These are phyloP conservation scores for Kwoniella dendrophila DNA, from an alignment of 768 basidiomycete species.

Conservation along the genomic window DNA sequence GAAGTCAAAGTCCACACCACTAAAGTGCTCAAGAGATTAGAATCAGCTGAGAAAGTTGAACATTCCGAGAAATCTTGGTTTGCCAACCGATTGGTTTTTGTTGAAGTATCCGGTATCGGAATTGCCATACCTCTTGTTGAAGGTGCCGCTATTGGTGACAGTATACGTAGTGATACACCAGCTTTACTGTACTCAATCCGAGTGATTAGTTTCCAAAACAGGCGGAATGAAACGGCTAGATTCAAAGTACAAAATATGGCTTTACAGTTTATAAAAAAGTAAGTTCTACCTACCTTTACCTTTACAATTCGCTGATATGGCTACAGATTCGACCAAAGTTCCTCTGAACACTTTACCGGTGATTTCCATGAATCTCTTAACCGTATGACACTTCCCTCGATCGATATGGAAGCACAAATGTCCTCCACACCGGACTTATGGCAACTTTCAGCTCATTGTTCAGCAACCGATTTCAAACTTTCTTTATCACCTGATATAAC, in stretches of 20 bases:
- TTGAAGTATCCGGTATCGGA: constrained; percentile 67
- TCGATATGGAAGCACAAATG: constrained; percentile 46
- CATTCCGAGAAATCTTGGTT: constrained; percentile 53
- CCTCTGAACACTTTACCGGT: constrained; percentile 66
- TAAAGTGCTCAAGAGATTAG: constrained; percentile 63
- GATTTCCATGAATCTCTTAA: constrained; percentile 47
- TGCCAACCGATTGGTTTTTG: constrained; percentile 54
- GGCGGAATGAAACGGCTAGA: constrained; percentile 76
- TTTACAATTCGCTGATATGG: neutral
- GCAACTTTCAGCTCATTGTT: constrained; percentile 47
- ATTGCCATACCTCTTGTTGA: constrained; percentile 82
- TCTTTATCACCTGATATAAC: constrained; percentile 42
- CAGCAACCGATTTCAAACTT: constrained; percentile 50
- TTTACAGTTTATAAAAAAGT: constrained; percentile 83
- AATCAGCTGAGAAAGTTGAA: constrained; percentile 25
- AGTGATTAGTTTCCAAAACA: constrained; percentile 70
- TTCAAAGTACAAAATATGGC: constrained; percentile 72
- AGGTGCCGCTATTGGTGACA: constrained; percentile 60
- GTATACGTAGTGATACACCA: constrained; percentile 51
- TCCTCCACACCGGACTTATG: constrained; percentile 31
- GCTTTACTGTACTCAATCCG: constrained; percentile 86
- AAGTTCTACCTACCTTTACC: constrained; percentile 41
- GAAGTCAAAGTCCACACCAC: constrained; percentile 80
- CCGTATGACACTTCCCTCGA: constrained; percentile 42
- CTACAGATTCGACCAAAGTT: constrained; percentile 68